These are phyloP conservation scores for Nemania diffusa DNA, from an alignment of 2,329 filamentous ascomycete genomes.

Conservation along the genomic window DNA sequence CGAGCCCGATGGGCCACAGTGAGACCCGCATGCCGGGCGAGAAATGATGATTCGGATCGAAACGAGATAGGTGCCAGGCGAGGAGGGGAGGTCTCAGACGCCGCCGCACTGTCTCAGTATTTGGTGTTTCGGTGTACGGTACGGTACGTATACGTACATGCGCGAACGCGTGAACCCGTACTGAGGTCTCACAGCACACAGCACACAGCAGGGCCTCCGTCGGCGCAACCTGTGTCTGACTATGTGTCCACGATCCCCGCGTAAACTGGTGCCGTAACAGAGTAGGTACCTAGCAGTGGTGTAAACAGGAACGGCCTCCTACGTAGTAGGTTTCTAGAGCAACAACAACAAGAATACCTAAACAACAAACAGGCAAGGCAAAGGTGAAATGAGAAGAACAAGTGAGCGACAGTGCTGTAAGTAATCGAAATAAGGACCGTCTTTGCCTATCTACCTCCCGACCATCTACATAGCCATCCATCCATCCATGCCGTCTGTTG, in stretches of 20 bases:
- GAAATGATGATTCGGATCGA: background rate
- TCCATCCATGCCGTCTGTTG: background rate
- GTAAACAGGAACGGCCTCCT: background rate
- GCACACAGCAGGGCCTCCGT: background rate
- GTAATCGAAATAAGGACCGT: background rate
- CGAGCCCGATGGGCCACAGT: conserved; percentile 32
- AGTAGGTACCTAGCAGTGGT: background rate
- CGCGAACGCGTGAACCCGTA: no score
- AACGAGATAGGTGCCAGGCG: no score
- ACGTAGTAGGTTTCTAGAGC: background rate
- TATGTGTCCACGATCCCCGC: background rate
- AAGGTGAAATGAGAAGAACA: background rate
- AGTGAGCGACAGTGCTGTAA: background rate
- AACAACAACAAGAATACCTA: background rate
- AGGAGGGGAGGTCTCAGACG: background rate
- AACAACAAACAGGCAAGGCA: background rate
- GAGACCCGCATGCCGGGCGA: conserved; percentile 37
- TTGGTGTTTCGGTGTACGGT: background rate
- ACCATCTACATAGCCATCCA: background rate
- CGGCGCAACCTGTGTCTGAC: background rate
- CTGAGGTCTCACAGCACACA: no score
- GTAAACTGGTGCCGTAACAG: background rate
- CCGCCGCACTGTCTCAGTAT: background rate
- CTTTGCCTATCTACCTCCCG: background rate
- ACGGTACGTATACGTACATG: no score